These are phyloP conservation scores for Dendrobium huoshanense DNA, from an alignment of 106 monocot species.

Conservation along the genomic window DNA sequence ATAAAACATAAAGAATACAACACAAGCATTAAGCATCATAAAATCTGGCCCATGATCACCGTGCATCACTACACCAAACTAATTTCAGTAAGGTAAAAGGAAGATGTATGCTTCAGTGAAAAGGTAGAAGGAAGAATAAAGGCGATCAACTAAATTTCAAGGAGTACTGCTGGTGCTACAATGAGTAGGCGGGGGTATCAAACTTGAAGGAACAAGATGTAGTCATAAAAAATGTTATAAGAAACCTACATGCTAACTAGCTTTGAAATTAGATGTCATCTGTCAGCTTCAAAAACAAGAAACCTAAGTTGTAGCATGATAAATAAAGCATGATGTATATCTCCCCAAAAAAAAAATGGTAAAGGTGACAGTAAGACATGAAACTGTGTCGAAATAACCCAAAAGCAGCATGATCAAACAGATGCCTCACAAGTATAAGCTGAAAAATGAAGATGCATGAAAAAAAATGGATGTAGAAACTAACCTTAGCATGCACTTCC, in stretches of 20 bases:
- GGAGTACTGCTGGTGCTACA: neutral
- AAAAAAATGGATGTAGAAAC: neutral
- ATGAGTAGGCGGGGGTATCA: neutral
- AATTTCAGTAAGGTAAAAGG: neutral
- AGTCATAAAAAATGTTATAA: neutral
- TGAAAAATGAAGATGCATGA: neutral
- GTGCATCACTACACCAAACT: too few relatives aligned
- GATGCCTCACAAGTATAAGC: neutral
- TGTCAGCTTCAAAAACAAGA: neutral
- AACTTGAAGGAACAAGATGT: neutral
- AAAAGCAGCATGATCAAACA: neutral
- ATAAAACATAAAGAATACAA: too few relatives aligned
- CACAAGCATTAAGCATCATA: too few relatives aligned
- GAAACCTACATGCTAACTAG: neutral
- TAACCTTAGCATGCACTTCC: conserved; percentile 90
- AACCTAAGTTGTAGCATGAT: neutral
- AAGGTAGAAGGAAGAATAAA: neutral
- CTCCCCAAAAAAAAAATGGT: neutral
- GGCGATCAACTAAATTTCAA: neutral
- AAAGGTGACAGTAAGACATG: neutral
- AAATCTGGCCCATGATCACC: too few relatives aligned
- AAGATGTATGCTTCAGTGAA: neutral
- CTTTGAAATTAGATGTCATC: neutral
- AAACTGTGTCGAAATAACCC: neutral
- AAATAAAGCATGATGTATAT: neutral